Evolutionary conservation across 345 rosid genomes (phyloP).

Genomic region (Citrus hindsii): DNA sequence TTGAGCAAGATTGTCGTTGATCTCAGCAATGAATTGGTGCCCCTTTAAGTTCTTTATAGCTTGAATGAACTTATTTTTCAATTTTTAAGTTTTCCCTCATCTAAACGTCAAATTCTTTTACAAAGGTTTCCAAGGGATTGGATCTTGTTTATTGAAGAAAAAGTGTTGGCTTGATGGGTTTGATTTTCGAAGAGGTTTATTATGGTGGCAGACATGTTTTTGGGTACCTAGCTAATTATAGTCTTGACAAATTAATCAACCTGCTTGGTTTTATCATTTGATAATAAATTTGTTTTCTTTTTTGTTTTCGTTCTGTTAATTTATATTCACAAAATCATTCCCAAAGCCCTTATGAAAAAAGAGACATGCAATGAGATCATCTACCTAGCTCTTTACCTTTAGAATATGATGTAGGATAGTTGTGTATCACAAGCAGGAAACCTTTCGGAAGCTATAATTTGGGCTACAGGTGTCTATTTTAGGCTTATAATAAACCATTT

Average conservation of each 20-base stretch:
- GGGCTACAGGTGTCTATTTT: too few relatives aligned
- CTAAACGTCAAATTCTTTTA: neutral
- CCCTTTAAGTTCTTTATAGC: neutral
- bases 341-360: slow-evolving; percentile 79
- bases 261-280: neutral
- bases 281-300: neutral
- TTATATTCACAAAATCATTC: slow-evolving; percentile 53
- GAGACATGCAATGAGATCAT: slow-evolving; percentile 39
- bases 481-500: too few relatives aligned
- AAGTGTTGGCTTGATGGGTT: slow-evolving; percentile 64
- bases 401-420: too few relatives aligned
- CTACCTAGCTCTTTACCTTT: neutral
- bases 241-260: neutral
- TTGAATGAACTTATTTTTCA: too few relatives aligned
- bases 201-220: slow-evolving; percentile 54
- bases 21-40: slow-evolving; percentile 69
- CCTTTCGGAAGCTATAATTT: too few relatives aligned
- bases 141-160: slow-evolving; percentile 72
- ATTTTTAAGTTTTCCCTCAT: neutral
- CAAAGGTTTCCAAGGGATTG: slow-evolving; percentile 48
- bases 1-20: slow-evolving; percentile 13
- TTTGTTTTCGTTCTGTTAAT: neutral
- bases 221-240: slow-evolving; percentile 32
- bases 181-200: slow-evolving; percentile 56
- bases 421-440: too few relatives aligned